Percentiles rank a stretch among this genome's conserved stretches.
phyloP scores from a whole-genome alignment of 2,329 filamentous ascomycete genomes.

The Xylaria sp. region DNA sequence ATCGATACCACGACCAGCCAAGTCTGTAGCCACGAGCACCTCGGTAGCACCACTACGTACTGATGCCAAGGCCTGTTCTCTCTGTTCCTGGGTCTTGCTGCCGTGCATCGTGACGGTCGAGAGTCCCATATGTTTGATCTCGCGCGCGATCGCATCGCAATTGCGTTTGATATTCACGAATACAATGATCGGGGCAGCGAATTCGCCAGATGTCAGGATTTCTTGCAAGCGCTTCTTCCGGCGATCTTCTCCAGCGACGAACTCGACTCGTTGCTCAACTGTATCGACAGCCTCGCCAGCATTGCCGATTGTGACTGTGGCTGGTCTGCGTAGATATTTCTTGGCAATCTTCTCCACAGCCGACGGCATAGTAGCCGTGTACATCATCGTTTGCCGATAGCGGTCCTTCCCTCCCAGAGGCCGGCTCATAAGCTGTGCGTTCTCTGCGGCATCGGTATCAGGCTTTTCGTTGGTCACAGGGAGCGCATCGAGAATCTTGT shows the following conservation, averaged over 20 bases:
- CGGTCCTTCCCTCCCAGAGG: slow-evolving; percentile 79
- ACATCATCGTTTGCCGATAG: slow-evolving; percentile 99
- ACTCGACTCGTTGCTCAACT: slow-evolving; percentile 96
- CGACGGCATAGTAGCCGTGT: slow-evolving; percentile 97
- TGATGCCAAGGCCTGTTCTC: slow-evolving; percentile 89
- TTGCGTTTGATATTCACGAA: slow-evolving; percentile 99
- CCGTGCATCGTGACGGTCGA: slow-evolving; percentile 91
- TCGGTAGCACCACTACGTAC: slow-evolving; percentile 83
- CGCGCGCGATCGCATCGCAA: slow-evolving; percentile 92
- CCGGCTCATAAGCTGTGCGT: slow-evolving; percentile 83
- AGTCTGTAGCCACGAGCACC: slow-evolving; percentile 93
- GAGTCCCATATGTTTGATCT: slow-evolving; percentile 95
- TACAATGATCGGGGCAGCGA: slow-evolving; percentile 91
- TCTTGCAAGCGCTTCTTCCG: slow-evolving; percentile 95
- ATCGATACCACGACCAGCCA: slow-evolving; percentile 97
- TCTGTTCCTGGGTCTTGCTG: slow-evolving; percentile 96
- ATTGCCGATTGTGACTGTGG: slow-evolving; percentile 94
- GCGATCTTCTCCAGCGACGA: slow-evolving; percentile 90
- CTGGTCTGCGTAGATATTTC: slow-evolving; percentile 92
- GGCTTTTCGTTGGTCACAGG: slow-evolving; percentile 95
- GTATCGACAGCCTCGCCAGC: slow-evolving; percentile 96
- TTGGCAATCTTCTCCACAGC: slow-evolving; percentile 95
- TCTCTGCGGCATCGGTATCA: slow-evolving; percentile 90
- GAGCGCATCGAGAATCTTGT: slow-evolving; percentile 94
- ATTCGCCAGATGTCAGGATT: slow-evolving; percentile 83